phyloP scores from a whole-genome alignment of 495 filamentous ascomycete species.

The Poronia punctata region DNA sequence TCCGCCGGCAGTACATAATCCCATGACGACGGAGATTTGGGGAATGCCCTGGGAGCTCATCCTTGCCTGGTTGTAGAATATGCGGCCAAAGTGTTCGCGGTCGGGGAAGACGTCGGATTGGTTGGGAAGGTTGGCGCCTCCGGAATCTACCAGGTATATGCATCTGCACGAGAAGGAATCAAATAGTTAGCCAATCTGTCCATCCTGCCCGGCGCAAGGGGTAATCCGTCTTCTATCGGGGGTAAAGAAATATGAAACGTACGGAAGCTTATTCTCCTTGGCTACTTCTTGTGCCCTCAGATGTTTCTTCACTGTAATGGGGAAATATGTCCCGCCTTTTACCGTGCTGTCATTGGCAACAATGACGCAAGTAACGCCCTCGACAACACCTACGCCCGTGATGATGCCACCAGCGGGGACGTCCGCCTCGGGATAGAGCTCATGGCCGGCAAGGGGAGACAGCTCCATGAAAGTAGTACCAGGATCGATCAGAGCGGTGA shows the following conservation, averaged over 20 bases:
- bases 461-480: slow-evolving; percentile 90
- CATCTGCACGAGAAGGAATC: too few relatives aligned
- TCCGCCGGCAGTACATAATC: slow-evolving; percentile 91
- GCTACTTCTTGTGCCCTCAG: slow-evolving; percentile 87
- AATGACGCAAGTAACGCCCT: slow-evolving; percentile 88
- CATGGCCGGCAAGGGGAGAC: slow-evolving; percentile 77
- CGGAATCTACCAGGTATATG: slow-evolving; percentile 94
- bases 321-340: slow-evolving; percentile 98
- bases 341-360: slow-evolving; percentile 97
- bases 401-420: slow-evolving; percentile 78
- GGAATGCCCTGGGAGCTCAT: slow-evolving; percentile 82
- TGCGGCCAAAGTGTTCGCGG: slow-evolving; percentile 89
- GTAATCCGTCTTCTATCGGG: background rate
- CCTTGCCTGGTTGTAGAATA: slow-evolving; percentile 98
- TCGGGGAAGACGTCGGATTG: slow-evolving; percentile 97
- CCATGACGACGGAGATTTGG: slow-evolving; percentile 95
- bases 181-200: too few relatives aligned
- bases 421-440: slow-evolving; percentile 73
- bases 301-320: slow-evolving; percentile 97
- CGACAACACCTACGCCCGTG: slow-evolving; percentile 83
- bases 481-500: slow-evolving; percentile 81
- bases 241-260: slow-evolving; percentile 14
- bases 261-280: slow-evolving; percentile 69
- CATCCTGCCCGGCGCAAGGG: background rate
- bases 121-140: slow-evolving; percentile 91